phyloP scores from a whole-genome alignment of 148 eudicot genomes.

The Rhododendron ferrugineum region DNA sequence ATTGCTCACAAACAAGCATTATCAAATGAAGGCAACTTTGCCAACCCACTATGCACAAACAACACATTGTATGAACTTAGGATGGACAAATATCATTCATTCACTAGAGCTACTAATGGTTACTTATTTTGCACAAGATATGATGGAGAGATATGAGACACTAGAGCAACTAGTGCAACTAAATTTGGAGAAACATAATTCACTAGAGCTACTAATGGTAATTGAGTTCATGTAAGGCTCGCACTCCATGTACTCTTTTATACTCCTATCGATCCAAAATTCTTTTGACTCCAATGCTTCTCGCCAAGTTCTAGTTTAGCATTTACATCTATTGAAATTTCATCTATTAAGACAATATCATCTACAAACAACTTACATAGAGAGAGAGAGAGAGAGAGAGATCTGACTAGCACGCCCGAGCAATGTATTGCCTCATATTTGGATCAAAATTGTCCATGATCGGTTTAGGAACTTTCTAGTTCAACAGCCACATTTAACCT shows the following conservation, averaged over 20 bases:
- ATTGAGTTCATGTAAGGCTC: too few species aligned
- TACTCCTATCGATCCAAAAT: neutral
- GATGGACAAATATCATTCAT: neutral
- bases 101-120: neutral
- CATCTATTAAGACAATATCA: too few species aligned
- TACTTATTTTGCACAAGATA: neutral
- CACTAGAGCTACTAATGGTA: neutral
- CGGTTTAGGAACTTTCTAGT: too few species aligned
- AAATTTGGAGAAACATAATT: neutral
- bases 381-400: too few species aligned
- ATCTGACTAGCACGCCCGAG: too few species aligned
- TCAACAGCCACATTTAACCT: too few species aligned
- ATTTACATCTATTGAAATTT: neutral
- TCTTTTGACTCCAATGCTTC: neutral
- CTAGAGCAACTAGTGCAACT: neutral
- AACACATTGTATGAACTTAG: neutral
- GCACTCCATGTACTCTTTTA: neutral
- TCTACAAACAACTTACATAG: too few species aligned
- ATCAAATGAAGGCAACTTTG: neutral
- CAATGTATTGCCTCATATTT: too few species aligned
- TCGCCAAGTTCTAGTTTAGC: neutral
- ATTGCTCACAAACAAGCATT: neutral
- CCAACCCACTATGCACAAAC: neutral
- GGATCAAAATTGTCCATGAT: too few species aligned
- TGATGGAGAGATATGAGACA: neutral